phyloP scores from a whole-genome alignment of 2,329 filamentous ascomycete genomes.

The Exophiala dermatitidis region DNA sequence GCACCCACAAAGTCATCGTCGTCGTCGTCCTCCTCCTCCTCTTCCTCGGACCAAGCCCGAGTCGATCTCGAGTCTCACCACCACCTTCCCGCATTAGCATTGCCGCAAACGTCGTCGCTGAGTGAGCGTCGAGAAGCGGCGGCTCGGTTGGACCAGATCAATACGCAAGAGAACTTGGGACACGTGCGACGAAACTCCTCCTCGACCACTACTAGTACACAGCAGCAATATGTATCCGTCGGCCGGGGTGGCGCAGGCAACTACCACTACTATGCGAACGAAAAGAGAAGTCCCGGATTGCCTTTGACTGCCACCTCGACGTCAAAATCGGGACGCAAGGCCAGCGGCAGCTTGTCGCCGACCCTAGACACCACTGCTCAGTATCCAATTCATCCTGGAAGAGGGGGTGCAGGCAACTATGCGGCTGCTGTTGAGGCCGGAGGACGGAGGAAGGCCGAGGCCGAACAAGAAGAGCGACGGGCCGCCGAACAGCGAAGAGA shows the following conservation, averaged over 20 bases:
- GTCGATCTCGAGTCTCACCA: constrained; percentile 41
- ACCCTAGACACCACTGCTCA: constrained; percentile 5
- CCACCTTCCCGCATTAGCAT: background rate
- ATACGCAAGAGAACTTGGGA: constrained; percentile 17
- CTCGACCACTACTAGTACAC: no score
- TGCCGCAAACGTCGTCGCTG: constrained; percentile 20
- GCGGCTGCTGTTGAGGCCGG: constrained; percentile 12
- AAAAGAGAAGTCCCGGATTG: constrained; percentile 17
- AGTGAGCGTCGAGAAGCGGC: constrained; percentile 22
- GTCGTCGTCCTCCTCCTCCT: no score
- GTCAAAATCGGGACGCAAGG: background rate
- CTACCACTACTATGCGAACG: constrained; percentile 7
- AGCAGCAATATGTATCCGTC: constrained; percentile 11
- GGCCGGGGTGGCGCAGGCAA: constrained; percentile 26
- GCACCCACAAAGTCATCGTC: constrained; percentile 5
- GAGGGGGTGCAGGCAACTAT: constrained; percentile 59
- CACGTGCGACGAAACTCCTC: constrained; percentile 15
- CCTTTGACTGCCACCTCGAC: constrained; percentile 8
- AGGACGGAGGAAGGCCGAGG: constrained; percentile 12
- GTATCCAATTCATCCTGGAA: constrained; percentile 36
- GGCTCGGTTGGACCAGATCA: constrained; percentile 19
- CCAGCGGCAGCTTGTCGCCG: background rate
- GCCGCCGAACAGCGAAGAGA: constrained; percentile 22
- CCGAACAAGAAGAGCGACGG: constrained; percentile 14
- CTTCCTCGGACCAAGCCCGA: background rate